Evolutionary conservation across 345 rosid species (phyloP).

Genomic region (Clarkia xantiana): DNA sequence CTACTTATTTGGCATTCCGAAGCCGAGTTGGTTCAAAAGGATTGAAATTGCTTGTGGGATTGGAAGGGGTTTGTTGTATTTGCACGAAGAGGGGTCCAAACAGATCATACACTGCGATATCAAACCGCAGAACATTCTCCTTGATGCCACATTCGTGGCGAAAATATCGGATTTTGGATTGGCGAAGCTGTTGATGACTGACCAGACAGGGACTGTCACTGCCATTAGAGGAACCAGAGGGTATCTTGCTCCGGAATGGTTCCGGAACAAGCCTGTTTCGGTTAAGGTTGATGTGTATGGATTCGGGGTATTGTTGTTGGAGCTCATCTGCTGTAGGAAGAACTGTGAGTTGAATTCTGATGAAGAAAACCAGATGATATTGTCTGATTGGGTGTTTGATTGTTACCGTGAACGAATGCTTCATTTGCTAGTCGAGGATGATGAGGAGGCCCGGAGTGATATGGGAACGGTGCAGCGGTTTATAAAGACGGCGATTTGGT

Average conservation of each 20-base stretch:
- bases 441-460: constrained; percentile 1
- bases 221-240: constrained; percentile 7
- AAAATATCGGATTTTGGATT: constrained; percentile 13
- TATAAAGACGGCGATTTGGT: constrained; percentile 7
- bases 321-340: constrained; percentile 11
- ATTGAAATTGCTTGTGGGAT: constrained; percentile 11
- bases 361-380: not conserved
- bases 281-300: constrained; percentile 22
- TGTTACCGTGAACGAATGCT: not conserved
- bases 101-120: constrained; percentile 12
- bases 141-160: constrained; percentile 3
- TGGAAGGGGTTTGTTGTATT: constrained; percentile 14
- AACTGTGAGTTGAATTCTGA: not conserved
- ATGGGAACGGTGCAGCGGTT: constrained; percentile 1
- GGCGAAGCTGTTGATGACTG: constrained; percentile 4
- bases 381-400: constrained; percentile 1
- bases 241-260: constrained; percentile 14
- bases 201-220: constrained; percentile 8
- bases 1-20: constrained; percentile 19
- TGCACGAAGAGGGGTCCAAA: constrained; percentile 14
- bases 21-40: constrained; percentile 14
- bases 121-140: constrained; percentile 12
- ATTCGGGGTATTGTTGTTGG: constrained; percentile 15
- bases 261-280: constrained; percentile 8
- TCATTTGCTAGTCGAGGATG: not conserved